Base-by-base conservation (phyloP, 2,329 filamentous ascomycete genomes). In the Pseudogymnoascus sp. region DNA sequence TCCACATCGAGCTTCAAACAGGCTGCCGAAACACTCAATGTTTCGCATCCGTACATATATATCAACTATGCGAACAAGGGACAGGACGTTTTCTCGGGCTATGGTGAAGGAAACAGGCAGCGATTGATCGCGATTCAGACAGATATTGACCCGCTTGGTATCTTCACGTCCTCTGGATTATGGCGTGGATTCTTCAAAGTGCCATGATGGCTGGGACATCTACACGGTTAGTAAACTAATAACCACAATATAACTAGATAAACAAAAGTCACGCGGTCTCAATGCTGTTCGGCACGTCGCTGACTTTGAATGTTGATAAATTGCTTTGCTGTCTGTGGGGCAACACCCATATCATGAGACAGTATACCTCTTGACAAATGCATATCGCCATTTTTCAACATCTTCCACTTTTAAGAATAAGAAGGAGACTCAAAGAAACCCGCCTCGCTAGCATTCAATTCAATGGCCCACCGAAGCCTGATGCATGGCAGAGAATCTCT, bases 131-230 rank as follows among this genome's bases (percentile, higher is more conserved):
- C 28, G n/a, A 63, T 65, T 8, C 64, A 66, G 12, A 42, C 7
- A 4, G 10, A 42, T 38, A 44, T 63, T n/a, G 63, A 65, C 53
- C 64, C 64, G 8, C 4, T 47, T 16, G 53, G 60, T 12, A 12
- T 65, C 6, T 66, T 66, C 47, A 67, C 66, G 8, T 60, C 62
- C 8, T 23, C 25, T 31, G 62, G 62, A 16, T 31, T 63, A 11
- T 63, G 50, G 50, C 28, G 61, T 12, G 62, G 62, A 18, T 62
- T 31, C 38, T 53, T 33, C 40, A 62, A 62, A 31, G 21, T 62
- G 21, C 40, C 6, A 56, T 62, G 38, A 11, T 11, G 38, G 37
- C 5, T 38, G n/a, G 37, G 37, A 38, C 3, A 38, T 38, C 37
- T 38, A 38, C 37, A 38, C 37, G 14, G 37, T 16, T 38, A 7